Evolutionary conservation across 2,329 filamentous ascomycete species (phyloP).

Genomic region (Monosporascus sp.): DNA sequence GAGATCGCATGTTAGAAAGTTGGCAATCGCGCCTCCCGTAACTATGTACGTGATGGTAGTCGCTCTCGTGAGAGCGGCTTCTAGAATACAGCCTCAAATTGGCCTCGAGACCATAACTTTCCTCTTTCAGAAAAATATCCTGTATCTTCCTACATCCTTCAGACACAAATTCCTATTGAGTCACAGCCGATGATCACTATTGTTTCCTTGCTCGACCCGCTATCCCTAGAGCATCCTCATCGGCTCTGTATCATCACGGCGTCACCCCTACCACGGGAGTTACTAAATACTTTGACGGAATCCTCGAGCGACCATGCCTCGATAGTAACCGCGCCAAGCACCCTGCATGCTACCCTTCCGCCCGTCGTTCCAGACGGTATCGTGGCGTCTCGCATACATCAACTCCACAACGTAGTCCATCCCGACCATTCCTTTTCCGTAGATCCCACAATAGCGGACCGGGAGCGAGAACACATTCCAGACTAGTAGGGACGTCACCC

Average conservation of each 20-base stretch:
- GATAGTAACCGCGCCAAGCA: constrained; percentile 1
- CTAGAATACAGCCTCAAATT: constrained; percentile 1
- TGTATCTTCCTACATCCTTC: not conserved
- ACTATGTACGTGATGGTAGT: not conserved
- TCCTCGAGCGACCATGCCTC: constrained; percentile 8
- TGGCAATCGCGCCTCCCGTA: constrained; percentile 12
- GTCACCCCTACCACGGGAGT: not conserved
- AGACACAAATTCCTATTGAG: not conserved
- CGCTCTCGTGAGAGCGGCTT: not conserved
- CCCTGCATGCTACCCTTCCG: constrained; percentile 4
- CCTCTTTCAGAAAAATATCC: not conserved
- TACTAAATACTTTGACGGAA: not conserved
- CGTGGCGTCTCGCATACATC: constrained; percentile 28
- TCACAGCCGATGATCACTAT: not conserved
- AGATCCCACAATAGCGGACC: constrained; percentile 10
- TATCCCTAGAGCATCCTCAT: too few relatives aligned
- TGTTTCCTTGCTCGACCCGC: not conserved
- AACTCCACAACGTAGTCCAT: constrained; percentile 24
- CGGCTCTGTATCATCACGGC: not conserved
- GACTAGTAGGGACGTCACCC: constrained; percentile 28
- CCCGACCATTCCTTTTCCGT: constrained; percentile 10
- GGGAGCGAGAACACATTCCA: constrained; percentile 22
- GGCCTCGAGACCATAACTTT: constrained; percentile 2
- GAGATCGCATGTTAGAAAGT: constrained; percentile 17
- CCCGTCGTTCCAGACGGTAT: constrained; percentile 25